Evolutionary conservation across 768 basidiomycete genomes (phyloP).

Genomic region (Leccinum variicolor): DNA sequence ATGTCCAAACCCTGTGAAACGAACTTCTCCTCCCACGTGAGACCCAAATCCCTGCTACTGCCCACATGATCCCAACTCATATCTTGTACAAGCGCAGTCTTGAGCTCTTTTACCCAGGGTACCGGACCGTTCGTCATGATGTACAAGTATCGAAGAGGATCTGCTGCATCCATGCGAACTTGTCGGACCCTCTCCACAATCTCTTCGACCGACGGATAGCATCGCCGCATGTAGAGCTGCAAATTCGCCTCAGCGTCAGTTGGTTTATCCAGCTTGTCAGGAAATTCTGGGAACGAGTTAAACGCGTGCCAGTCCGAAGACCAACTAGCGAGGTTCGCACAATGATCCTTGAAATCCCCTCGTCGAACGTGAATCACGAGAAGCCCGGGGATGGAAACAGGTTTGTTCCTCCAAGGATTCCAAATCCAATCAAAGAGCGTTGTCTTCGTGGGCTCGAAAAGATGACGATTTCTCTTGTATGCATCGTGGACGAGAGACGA

Average conservation of each 20-base stretch:
- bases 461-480: slow-evolving; percentile 27
- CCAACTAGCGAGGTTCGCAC: slow-evolving; percentile 36
- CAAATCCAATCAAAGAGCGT: background rate
- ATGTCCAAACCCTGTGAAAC: slow-evolving; percentile 49
- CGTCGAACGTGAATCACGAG: slow-evolving; percentile 51
- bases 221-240: slow-evolving; percentile 34
- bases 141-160: slow-evolving; percentile 38
- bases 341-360: slow-evolving; percentile 49
- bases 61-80: slow-evolving; percentile 38
- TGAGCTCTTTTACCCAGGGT: slow-evolving; percentile 41
- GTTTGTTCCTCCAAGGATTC: background rate
- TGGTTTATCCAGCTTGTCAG: slow-evolving; percentile 37
- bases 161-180: slow-evolving; percentile 26
- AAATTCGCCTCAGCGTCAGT: slow-evolving; percentile 18
- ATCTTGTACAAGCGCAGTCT: slow-evolving; percentile 29
- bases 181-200: slow-evolving; percentile 41
- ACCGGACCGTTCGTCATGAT: slow-evolving; percentile 46
- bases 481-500: slow-evolving; percentile 34
- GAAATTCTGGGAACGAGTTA: slow-evolving; percentile 41
- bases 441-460: slow-evolving; percentile 15
- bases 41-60: slow-evolving; percentile 40
- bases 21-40: slow-evolving; percentile 42
- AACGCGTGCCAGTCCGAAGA: slow-evolving; percentile 40
- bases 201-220: slow-evolving; percentile 41
- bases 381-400: slow-evolving; percentile 34